Evolutionary conservation across 306 rosid genomes (phyloP).

Genomic region (Quercus suber): DNA sequence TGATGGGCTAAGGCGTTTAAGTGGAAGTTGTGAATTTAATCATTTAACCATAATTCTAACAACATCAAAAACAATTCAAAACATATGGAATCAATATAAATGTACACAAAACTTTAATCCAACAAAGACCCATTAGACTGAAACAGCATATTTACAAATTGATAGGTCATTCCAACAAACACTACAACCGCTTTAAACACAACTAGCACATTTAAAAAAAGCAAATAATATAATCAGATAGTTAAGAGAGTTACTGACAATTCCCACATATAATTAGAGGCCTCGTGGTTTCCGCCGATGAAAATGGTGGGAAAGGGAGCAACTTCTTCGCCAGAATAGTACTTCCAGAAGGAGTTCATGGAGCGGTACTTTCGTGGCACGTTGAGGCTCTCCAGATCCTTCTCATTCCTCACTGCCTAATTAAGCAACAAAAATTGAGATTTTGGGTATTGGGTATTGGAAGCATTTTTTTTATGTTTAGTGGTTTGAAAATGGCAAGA

Average conservation of each 20-base stretch:
- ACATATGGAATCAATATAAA: background rate
- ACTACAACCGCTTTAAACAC: background rate
- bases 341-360: conserved; percentile 95
- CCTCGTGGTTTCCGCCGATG: conserved; percentile 96
- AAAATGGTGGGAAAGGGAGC: conserved; percentile 92
- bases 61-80: background rate
- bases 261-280: conserved; percentile 91
- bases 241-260: conserved; percentile 54
- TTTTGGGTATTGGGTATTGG: background rate
- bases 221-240: background rate
- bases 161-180: background rate
- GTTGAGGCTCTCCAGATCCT: conserved; percentile 69
- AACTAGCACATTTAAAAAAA: background rate
- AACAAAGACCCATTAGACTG: background rate
- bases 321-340: conserved; percentile 71
- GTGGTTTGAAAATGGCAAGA: background rate
- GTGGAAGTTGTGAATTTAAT: too few species aligned
- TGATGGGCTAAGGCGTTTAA: too few species aligned
- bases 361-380: conserved; percentile 59
- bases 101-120: background rate
- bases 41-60: too few species aligned
- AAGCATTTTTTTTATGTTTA: background rate
- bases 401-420: conserved; percentile 79
- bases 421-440: background rate
- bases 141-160: background rate